A percentile compares a stretch with the other conserved stretches of the same genome.
These are phyloP conservation scores for Pelargonium citronellum DNA, from an alignment of 441 rosid genomes.

Conservation along the genomic window DNA sequence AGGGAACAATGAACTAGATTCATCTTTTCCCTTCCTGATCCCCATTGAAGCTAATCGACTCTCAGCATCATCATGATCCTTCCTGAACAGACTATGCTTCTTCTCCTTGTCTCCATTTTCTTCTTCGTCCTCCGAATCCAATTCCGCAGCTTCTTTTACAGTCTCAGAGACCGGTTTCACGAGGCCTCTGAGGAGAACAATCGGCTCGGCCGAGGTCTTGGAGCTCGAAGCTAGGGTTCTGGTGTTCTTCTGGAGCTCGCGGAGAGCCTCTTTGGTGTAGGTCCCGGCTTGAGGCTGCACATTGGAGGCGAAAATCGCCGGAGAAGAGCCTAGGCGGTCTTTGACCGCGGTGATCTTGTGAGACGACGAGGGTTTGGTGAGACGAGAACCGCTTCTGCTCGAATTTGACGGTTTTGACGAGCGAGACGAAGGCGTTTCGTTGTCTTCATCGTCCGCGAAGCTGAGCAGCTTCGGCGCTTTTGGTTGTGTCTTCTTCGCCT, in stretches of 20 bases:
- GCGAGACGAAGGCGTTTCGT: conserved; percentile 19
- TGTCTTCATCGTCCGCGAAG: conserved; percentile 25
- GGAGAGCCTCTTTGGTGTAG: conserved; percentile 79
- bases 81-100: background rate
- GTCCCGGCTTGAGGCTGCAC: conserved; percentile 79
- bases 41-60: conserved; percentile 31
- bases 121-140: conserved; percentile 20
- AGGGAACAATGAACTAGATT: conserved; percentile 18
- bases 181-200: conserved; percentile 62
- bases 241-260: conserved; percentile 86
- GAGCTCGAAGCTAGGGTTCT: conserved; percentile 49
- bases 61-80: conserved; percentile 22
- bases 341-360: conserved; percentile 52
- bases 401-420: conserved; percentile 12
- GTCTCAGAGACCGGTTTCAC: conserved; percentile 36
- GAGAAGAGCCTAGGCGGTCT: conserved; percentile 37
- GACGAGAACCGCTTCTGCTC: conserved; percentile 32
- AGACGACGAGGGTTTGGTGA: conserved; percentile 41
- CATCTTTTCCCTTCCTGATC: conserved; percentile 25
- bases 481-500: conserved; percentile 35
- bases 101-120: conserved; percentile 20
- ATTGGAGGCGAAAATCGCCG: conserved; percentile 43
- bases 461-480: conserved; percentile 26
- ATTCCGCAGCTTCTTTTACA: background rate
- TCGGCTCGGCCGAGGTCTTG: conserved; percentile 39